These are phyloP conservation scores for Chaetomium strumarium DNA, from an alignment of 2,329 filamentous ascomycete species.

Conservation along the genomic window DNA sequence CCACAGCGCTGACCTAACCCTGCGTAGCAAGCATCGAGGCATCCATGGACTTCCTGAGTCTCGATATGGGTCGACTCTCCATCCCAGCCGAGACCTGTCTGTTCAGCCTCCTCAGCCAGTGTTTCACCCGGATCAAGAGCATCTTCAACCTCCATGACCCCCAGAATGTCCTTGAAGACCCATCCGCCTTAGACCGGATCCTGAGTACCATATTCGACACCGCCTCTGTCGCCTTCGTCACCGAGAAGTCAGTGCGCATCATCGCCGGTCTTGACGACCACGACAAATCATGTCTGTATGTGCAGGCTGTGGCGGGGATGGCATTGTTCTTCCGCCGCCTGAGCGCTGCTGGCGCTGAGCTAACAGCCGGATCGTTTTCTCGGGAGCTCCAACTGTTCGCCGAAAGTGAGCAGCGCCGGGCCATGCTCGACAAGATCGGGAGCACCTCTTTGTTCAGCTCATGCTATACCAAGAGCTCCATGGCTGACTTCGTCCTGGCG, in stretches of 20 bases:
- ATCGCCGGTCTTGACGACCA: slow-evolving; percentile 29
- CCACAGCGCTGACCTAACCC: slow-evolving; percentile 7
- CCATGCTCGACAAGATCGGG: slow-evolving; percentile 30
- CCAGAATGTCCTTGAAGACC: slow-evolving; percentile 19
- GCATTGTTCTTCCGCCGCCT: slow-evolving; percentile 29
- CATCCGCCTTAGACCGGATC: slow-evolving; percentile 23
- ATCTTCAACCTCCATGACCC: slow-evolving; percentile 24
- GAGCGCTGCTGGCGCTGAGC: slow-evolving; percentile 9
- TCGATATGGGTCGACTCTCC: slow-evolving; percentile 26
- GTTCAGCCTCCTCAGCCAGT: slow-evolving; percentile 25
- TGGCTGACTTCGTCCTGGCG: slow-evolving; percentile 30
- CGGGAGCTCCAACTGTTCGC: slow-evolving; percentile 30
- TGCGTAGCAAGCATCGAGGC: slow-evolving; percentile 28
- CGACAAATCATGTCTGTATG: slow-evolving; percentile 31
- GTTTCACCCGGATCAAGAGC: slow-evolving; percentile 21
- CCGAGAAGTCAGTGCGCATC: slow-evolving; percentile 25
- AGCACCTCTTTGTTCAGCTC: slow-evolving; percentile 28
- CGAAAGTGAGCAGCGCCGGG: slow-evolving; percentile 26
- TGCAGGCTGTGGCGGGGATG: slow-evolving; percentile 33
- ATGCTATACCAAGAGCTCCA: slow-evolving; percentile 31
- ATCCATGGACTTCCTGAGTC: slow-evolving; percentile 25
- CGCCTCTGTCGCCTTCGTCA: slow-evolving; percentile 30
- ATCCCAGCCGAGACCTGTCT: slow-evolving; percentile 27
- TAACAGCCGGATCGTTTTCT: slow-evolving; percentile 23
- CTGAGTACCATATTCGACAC: slow-evolving; percentile 32